phyloP scores from a whole-genome alignment of 768 basidiomycete genomes.

The Leccinellum albellum region DNA sequence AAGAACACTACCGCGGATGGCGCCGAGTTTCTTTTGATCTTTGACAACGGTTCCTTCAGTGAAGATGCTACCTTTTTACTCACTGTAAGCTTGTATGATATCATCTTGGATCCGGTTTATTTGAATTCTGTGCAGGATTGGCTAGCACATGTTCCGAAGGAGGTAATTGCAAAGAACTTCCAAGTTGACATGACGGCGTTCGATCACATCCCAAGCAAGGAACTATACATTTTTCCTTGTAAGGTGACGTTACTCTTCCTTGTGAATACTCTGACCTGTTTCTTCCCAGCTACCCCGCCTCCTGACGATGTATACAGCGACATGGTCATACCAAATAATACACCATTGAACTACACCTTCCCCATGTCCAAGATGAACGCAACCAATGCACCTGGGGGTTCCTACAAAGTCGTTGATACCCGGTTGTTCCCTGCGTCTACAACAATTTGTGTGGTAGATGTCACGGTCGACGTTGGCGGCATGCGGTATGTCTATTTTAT shows the following conservation, averaged over 20 bases:
- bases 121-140: slow-evolving; percentile 45
- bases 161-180: slow-evolving; percentile 65
- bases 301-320: slow-evolving; percentile 38
- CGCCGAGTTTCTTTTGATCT: slow-evolving; percentile 50
- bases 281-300: slow-evolving; percentile 37
- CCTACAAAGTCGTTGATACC: slow-evolving; percentile 58
- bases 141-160: slow-evolving; percentile 58
- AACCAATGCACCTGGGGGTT: slow-evolving; percentile 48
- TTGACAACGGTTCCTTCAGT: slow-evolving; percentile 43
- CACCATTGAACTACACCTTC: slow-evolving; percentile 52
- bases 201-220: slow-evolving; percentile 48
- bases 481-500: slow-evolving; percentile 41
- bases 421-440: slow-evolving; percentile 49
- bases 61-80: slow-evolving; percentile 58
- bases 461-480: slow-evolving; percentile 56
- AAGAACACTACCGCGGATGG: slow-evolving; percentile 44
- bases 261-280: not conserved
- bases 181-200: slow-evolving; percentile 44
- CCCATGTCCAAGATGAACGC: slow-evolving; percentile 45
- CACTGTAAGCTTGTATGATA: slow-evolving; percentile 11
- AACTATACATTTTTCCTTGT: slow-evolving; percentile 56
- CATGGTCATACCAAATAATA: slow-evolving; percentile 47
- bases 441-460: slow-evolving; percentile 55
- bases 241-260: not conserved
- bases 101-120: not conserved